These are phyloP conservation scores for Pythium aquatile DNA, from an alignment of 352 stramenopile species.

Conservation along the genomic window DNA sequence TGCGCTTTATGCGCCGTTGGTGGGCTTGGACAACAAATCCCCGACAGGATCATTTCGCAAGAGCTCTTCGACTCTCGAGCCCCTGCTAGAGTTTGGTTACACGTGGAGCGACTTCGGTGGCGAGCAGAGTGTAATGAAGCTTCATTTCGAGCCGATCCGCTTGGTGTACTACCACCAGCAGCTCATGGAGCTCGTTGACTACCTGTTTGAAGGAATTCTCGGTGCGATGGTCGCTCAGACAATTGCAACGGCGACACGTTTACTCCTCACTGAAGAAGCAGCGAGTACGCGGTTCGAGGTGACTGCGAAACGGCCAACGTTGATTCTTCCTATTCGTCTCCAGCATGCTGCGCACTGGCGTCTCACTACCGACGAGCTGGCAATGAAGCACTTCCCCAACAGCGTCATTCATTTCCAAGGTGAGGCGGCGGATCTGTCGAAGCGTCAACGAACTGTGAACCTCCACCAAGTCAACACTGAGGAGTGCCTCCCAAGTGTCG, in stretches of 20 bases:
- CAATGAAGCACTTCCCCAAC: slow-evolving; percentile 62
- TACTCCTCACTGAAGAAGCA: slow-evolving; percentile 66
- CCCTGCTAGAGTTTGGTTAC: slow-evolving; percentile 40
- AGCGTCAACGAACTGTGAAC: slow-evolving; percentile 18
- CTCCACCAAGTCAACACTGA: background rate
- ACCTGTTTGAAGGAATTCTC: slow-evolving; percentile 79
- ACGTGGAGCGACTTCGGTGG: slow-evolving; percentile 14
- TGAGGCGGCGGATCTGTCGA: slow-evolving; percentile 15
- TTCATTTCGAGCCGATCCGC: slow-evolving; percentile 62
- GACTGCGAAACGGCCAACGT: slow-evolving; percentile 50
- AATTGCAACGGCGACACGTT: slow-evolving; percentile 63
- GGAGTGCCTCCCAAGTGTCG: background rate
- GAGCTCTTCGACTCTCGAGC: slow-evolving; percentile 7
- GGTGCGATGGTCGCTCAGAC: slow-evolving; percentile 72
- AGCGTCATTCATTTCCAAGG: slow-evolving; percentile 52
- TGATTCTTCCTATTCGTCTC: slow-evolving; percentile 65
- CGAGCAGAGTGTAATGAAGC: slow-evolving; percentile 44
- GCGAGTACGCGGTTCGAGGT: slow-evolving; percentile 54
- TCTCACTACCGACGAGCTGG: slow-evolving; percentile 51
- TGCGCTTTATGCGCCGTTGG: slow-evolving; percentile 55
- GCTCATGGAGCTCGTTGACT: slow-evolving; percentile 77
- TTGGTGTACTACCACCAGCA: slow-evolving; percentile 88
- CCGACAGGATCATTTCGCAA: slow-evolving; percentile 14
- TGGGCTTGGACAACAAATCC: slow-evolving; percentile 55
- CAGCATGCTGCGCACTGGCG: slow-evolving; percentile 53